Base-by-base conservation (phyloP, 2,329 filamentous ascomycete genomes). In the Xylariaceae sp. region DNA sequence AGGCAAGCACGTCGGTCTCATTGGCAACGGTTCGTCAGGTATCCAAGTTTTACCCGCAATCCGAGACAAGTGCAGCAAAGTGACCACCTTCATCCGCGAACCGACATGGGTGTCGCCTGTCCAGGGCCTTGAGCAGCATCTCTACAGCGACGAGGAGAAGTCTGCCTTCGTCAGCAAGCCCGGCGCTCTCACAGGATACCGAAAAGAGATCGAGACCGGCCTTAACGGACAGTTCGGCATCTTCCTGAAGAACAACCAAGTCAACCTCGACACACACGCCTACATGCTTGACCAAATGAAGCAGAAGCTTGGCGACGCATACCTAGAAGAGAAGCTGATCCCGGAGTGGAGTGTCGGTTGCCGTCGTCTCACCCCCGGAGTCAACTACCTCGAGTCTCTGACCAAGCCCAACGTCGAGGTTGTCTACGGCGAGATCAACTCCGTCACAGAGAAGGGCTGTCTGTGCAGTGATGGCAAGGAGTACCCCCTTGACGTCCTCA, bases 211-310 rank as follows among this genome's bases (percentile, higher is more conserved):
- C 7, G 75, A 80, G 52, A 61, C 70, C 1, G 75, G 73, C 22
- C 66, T 81, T 14, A 80, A 78, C 51, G 70, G 72, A 41, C 68
- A 74, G 6, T 81, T 80, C 67, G 75, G 74, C 41, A 74, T 79
- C 62, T 77, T 78, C 57, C 15, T 54, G 12, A 48, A 45, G 11
- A 27, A 44, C 7, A 65, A 48, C n/a, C 39, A 49, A 30, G 36
- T 44, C 30, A 48, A 47, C 75, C 54, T 77, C 14, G 49, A 52
- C 1, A 42, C 45, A 2, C 44, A 39, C 14, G n/a, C 22, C 7
- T 46, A 48, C 31, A 75, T 57, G 73, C 71, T n/a, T 71, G 68
- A 6, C 49, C 68, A 44, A 73, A 75, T 63, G 72, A 74, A 1
- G 62, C 63, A 45, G 62, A 67, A 22, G 74, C 74, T 11, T 64